A percentile compares a stretch with the other conserved stretches of the same genome.
Evolutionary conservation across 257 asterid genomes (phyloP).

Genomic region (Solanum pinnatisectum): DNA sequence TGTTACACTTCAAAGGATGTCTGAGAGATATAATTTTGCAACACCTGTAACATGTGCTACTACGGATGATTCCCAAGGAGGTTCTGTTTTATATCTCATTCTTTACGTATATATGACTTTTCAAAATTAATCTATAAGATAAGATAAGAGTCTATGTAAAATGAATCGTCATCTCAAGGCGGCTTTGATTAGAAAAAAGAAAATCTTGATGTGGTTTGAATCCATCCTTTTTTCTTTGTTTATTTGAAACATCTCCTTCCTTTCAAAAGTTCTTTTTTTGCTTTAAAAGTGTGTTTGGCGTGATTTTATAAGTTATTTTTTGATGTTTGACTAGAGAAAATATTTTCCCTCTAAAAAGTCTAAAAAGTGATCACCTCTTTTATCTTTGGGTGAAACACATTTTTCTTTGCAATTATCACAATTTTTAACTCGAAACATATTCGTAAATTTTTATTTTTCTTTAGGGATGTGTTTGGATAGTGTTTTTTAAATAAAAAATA

Average conservation of each 20-base stretch:
- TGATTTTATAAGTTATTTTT: not conserved
- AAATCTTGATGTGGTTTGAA: not conserved
- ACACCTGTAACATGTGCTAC: constrained; percentile 13
- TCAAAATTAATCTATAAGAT: not conserved
- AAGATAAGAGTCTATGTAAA: not conserved
- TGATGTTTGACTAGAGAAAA: not conserved
- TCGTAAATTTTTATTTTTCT: too few relatives aligned
- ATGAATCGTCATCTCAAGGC: not conserved
- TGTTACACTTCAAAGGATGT: constrained; percentile 45
- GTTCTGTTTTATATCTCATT: constrained; percentile 7
- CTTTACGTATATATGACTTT: not conserved
- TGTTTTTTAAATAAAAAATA: not conserved
- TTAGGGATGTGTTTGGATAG: not conserved
- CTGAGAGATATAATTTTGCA: constrained; percentile 43
- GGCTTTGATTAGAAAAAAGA: not conserved
- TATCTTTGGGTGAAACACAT: not conserved
- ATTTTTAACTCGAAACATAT: too few relatives aligned
- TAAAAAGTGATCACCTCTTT: not conserved
- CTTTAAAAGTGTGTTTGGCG: not conserved
- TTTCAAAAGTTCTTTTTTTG: too few relatives aligned
- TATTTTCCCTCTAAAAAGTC: not conserved
- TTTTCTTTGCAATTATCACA: not conserved
- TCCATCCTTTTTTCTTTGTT: not conserved
- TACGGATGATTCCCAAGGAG: constrained; percentile 38
- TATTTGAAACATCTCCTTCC: not conserved